Conservation (phyloP, 306 rosid species). For the Trifolium pratense region DNA sequence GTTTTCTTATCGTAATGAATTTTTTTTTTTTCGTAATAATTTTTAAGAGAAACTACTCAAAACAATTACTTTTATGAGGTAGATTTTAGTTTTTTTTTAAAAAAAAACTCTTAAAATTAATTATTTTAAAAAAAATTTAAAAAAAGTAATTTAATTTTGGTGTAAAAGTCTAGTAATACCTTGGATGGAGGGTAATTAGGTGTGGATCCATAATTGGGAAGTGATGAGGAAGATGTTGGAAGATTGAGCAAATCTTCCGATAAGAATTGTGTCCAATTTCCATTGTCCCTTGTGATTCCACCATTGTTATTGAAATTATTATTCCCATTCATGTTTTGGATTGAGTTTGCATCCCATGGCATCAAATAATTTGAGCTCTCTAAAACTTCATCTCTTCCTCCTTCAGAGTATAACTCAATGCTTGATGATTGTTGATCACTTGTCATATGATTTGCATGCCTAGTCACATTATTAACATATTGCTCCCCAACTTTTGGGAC, state of each 20-base stretch:
- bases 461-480: conserved; percentile 47
- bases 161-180: conserved; percentile 48
- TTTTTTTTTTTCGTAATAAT: no score
- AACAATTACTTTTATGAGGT: no score
- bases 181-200: conserved; percentile 76
- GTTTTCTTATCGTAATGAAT: no score
- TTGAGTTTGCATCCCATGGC: conserved; percentile 46
- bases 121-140: no score
- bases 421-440: conserved; percentile 78
- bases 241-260: conserved; percentile 55
- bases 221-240: conserved; percentile 52
- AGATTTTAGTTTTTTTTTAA: no score
- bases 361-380: conserved; percentile 68
- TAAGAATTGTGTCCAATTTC: conserved; percentile 59
- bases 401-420: conserved; percentile 76
- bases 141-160: neutral
- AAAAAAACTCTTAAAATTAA: no score
- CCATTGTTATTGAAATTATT: conserved; percentile 24
- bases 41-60: no score
- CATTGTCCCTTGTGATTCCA: conserved; percentile 48
- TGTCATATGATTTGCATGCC: conserved; percentile 53
- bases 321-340: conserved; percentile 33
- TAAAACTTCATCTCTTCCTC: conserved; percentile 74
- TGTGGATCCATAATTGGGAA: conserved; percentile 57
- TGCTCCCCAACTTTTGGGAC: conserved; percentile 68